Base-by-base conservation (phyloP, 352 stramenopile species). In the Phytophthora crassamura region DNA sequence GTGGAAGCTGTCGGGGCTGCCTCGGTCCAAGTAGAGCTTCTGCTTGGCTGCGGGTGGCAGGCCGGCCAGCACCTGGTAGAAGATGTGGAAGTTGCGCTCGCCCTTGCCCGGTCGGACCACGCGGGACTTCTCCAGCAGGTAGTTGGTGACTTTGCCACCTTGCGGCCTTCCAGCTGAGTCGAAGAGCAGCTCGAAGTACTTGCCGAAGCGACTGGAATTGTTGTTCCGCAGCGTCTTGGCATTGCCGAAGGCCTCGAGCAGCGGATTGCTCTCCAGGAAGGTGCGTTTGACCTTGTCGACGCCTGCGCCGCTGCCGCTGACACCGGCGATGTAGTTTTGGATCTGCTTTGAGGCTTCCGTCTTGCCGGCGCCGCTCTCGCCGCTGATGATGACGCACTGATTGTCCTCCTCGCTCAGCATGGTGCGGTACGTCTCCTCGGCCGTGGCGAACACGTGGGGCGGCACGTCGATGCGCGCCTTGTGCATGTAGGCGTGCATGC, bases 171-270 rank as follows among this genome's bases (percentile, higher is more conserved):
- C 85, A 0, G 86, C 84, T 15, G 84, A 89, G 73, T 98, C 93
- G 63, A 98, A 98, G 10, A 97, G 81, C 41, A 98, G 78, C 67
- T 97, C 91, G 67, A 98, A 98, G 62, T 97, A 97, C 78, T 98
- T 98, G 34, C 95, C 95, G 61, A 98, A 98, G 47, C 95, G 91
- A 61, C 87, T 97, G 14, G 90, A 98, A 76, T 98, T 98, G 85
- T 95, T 88, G 77, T 98, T 99, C 28, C 94, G 84, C 20, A 98
- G 61, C 7, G 96, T 99, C 72, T 97, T 97, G 57, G 94, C 95
- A 61, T 99, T 99, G 33, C 96, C 96, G 74, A 98, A 98, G n/a
- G 93, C 93, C 72, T 99, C 96, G 7, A 99, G 77, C 50, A 99
- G 82, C 56, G 96, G 96, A 63, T 99, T 99, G 10, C 88, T 97